phyloP scores from a whole-genome alignment of 2,329 filamentous ascomycete genomes.

The Neocucurbitaria cava region DNA sequence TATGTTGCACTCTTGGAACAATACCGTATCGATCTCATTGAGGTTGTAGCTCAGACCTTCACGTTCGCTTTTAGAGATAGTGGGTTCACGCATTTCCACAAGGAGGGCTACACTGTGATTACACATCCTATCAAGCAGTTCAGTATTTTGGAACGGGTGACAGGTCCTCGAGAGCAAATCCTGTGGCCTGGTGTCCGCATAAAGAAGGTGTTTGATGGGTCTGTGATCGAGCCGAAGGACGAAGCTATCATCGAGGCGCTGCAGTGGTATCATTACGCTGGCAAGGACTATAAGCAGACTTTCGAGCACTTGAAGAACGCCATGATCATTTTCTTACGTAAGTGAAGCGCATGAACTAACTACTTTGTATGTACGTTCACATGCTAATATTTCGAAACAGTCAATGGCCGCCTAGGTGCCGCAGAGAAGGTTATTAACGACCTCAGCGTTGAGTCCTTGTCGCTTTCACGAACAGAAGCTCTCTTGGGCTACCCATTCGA shows the following conservation, averaged over 20 bases:
- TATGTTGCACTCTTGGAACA: conserved; percentile 78
- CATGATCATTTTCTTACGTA: conserved; percentile 86
- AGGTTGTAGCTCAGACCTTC: conserved; percentile 76
- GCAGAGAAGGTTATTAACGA: conserved; percentile 61
- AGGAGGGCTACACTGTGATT: conserved; percentile 23
- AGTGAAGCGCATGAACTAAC: conserved; percentile 50
- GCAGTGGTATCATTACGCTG: conserved; percentile 82
- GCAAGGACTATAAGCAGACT: conserved; percentile 65
- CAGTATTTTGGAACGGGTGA: conserved; percentile 58
- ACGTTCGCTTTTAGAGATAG: conserved; percentile 45
- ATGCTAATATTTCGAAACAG: conserved; percentile 34
- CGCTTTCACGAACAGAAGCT: conserved; percentile 49
- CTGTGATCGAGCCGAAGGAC: conserved; percentile 63
- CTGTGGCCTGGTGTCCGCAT: conserved; percentile 68
- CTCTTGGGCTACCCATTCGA: conserved; percentile 51
- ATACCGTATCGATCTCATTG: conserved; percentile 73
- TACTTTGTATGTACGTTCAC: neutral
- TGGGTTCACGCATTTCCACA: conserved; percentile 34
- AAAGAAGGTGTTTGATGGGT: conserved; percentile 69
- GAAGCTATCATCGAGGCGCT: conserved; percentile 80
- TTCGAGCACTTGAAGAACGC: conserved; percentile 73
- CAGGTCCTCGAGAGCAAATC: conserved; percentile 47
- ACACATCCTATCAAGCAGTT: conserved; percentile 41
- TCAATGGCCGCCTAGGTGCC: conserved; percentile 60
- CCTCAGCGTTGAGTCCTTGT: conserved; percentile 58